These are phyloP conservation scores for Trypanosoma platydactyli DNA, from an alignment of 208 protist species.

Conservation along the genomic window DNA sequence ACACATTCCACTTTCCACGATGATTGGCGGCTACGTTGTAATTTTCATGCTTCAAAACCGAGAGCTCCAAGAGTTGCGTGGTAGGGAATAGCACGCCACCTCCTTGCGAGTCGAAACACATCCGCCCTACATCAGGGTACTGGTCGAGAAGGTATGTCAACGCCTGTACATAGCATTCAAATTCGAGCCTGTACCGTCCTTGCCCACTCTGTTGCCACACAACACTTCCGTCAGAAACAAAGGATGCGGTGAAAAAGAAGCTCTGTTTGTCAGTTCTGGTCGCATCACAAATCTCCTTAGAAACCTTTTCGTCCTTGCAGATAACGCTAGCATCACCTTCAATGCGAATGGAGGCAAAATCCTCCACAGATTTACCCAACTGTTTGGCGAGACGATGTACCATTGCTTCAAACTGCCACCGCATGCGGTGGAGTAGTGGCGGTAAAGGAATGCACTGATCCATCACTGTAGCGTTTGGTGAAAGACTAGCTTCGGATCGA, in stretches of 20 bases:
- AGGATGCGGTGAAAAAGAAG: conserved; percentile 50
- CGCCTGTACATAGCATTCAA: conserved; percentile 82
- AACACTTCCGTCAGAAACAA: conserved; percentile 37
- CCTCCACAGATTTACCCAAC: conserved; percentile 14
- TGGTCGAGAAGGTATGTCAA: conserved; percentile 77
- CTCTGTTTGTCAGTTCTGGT: conserved; percentile 18
- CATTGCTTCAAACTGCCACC: conserved; percentile 84
- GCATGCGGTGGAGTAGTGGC: conserved; percentile 70
- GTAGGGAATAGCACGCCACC: conserved; percentile 52
- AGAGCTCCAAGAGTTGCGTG: conserved; percentile 45
- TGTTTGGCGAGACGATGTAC: conserved; percentile 41
- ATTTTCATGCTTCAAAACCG: conserved; percentile 67
- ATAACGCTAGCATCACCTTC: conserved; percentile 19
- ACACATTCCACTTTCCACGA: conserved; percentile 81
- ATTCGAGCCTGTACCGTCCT: conserved; percentile 78
- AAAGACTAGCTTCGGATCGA: conserved; percentile 28
- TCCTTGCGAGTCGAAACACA: conserved; percentile 16
- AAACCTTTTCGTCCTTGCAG: not conserved
- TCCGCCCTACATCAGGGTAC: conserved; percentile 46
- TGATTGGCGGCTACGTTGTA: conserved; percentile 69
- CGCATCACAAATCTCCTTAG: not conserved
- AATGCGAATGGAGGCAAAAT: conserved; percentile 26
- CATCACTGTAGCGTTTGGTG: conserved; percentile 26
- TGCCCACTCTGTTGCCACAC: conserved; percentile 64
- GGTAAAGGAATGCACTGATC: conserved; percentile 26